Conservation (phyloP, 2,329 filamentous ascomycete genomes). For the Macrophomina tecta region DNA sequence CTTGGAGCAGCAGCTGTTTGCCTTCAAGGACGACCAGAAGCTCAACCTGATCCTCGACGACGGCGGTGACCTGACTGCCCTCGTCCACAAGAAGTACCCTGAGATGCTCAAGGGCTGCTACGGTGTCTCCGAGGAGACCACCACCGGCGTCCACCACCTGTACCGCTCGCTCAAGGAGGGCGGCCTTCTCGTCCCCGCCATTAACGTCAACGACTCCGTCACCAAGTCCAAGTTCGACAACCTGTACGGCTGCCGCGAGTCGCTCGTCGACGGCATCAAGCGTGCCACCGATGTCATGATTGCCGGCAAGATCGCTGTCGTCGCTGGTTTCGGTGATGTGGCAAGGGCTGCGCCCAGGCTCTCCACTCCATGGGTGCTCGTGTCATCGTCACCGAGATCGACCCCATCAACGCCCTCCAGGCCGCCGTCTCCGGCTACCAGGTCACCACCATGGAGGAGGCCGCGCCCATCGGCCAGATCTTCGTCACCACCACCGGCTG, state of each 20-base stretch:
- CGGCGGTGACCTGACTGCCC: constrained; percentile 93
- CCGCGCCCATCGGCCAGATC: constrained; percentile 86
- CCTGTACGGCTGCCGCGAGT: constrained; percentile 99
- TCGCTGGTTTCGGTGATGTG: constrained; percentile 99
- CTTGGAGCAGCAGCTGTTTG: constrained; percentile 93
- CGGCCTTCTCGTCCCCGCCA: constrained; percentile 81
- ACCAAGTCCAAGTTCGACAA: constrained; percentile 99
- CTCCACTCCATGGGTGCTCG: constrained; percentile 97
- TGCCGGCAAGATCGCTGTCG: constrained; percentile 97
- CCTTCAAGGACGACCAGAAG: constrained; percentile 96
- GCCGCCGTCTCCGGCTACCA: constrained; percentile 96
- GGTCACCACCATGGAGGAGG: constrained; percentile 98
- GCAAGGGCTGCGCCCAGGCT: constrained; percentile 96
- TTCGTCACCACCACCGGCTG: constrained; percentile 99
- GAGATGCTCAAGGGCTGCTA: constrained; percentile 98
- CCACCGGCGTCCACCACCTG: constrained; percentile 98
- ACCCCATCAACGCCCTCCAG: constrained; percentile 99
- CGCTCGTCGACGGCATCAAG: constrained; percentile 99
- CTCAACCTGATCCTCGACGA: constrained; percentile 99
- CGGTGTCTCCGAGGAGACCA: constrained; percentile 99
- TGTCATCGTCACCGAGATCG: constrained; percentile 94
- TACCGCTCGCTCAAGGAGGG: constrained; percentile 88
- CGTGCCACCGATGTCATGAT: constrained; percentile 99
- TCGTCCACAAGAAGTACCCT: constrained; percentile 98
- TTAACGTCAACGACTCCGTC: constrained; percentile 99